Conservation (phyloP, 202 grass and related monocot genomes). For the Digitaria exilis region DNA sequence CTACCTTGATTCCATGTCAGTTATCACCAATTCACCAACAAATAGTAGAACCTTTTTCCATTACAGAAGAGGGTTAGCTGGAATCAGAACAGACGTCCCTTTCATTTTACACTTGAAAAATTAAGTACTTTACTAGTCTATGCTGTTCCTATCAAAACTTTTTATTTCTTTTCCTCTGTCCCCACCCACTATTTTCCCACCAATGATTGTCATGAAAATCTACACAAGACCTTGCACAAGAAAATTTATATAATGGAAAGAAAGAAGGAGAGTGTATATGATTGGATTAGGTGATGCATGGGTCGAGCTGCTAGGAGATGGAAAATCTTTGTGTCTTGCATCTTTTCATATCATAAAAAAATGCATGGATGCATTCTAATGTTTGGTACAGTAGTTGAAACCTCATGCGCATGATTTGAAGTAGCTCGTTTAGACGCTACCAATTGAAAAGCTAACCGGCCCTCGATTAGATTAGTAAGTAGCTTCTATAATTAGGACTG, state of each 20-base stretch:
- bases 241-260: neutral
- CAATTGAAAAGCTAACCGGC: neutral
- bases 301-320: neutral
- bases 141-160: conserved; percentile 27
- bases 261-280: conserved; percentile 11
- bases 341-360: neutral
- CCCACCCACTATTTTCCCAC: conserved; percentile 26
- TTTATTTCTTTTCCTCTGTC: conserved; percentile 2
- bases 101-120: conserved; percentile 38
- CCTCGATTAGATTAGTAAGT: neutral
- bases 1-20: conserved; percentile 20
- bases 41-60: neutral
- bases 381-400: conserved; percentile 27
- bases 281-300: conserved; percentile 32
- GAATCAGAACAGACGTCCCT: conserved; percentile 49
- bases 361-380: neutral
- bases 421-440: conserved; percentile 10
- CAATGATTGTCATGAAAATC: conserved; percentile 49
- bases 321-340: neutral
- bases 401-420: conserved; percentile 19
- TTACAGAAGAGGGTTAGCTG: conserved; percentile 19
- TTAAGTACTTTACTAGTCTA: conserved; percentile 5
- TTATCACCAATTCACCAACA: conserved; percentile 33
- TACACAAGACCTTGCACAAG: neutral
- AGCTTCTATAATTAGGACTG: neutral